Conservation (phyloP, 768 basidiomycete genomes). For the Amanita phalloides region DNA sequence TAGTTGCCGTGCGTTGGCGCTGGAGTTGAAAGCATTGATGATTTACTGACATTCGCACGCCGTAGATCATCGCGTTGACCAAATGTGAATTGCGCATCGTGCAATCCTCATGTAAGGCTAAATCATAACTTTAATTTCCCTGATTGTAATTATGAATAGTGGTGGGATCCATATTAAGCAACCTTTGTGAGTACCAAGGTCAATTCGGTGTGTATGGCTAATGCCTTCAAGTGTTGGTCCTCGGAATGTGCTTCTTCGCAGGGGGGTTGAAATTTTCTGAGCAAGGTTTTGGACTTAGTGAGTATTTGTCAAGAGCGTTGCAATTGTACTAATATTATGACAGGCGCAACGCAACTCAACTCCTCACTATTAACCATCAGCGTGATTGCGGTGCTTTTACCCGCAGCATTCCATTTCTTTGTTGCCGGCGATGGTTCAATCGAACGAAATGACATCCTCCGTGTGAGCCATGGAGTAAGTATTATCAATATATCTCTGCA, state of each 20-base stretch:
- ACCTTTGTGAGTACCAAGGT: constrained; percentile 46
- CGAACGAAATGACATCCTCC: constrained; percentile 38
- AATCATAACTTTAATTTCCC: constrained; percentile 3
- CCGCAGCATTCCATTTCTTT: constrained; percentile 69
- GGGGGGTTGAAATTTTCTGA: constrained; percentile 71
- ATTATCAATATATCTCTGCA: neutral
- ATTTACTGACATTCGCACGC: neutral
- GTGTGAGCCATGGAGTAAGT: constrained; percentile 67
- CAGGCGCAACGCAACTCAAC: constrained; percentile 59
- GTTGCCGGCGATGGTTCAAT: constrained; percentile 16
- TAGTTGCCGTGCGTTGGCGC: constrained; percentile 54
- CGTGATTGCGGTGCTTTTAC: constrained; percentile 69
- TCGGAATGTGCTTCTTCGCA: constrained; percentile 89
- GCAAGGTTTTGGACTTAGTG: constrained; percentile 69
- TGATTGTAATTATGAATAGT: constrained; percentile 31
- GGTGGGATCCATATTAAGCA: constrained; percentile 80
- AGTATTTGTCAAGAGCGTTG: constrained; percentile 18
- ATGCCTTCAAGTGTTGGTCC: constrained; percentile 47
- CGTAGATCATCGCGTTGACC: constrained; percentile 35
- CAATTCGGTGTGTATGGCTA: constrained; percentile 2
- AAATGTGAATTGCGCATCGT: constrained; percentile 62
- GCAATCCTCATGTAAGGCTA: constrained; percentile 63
- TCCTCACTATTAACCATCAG: constrained; percentile 68
- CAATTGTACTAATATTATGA: neutral
- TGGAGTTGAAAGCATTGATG: neutral